Conservation (phyloP, 306 rosid genomes). For the Acmispon strigosus region DNA sequence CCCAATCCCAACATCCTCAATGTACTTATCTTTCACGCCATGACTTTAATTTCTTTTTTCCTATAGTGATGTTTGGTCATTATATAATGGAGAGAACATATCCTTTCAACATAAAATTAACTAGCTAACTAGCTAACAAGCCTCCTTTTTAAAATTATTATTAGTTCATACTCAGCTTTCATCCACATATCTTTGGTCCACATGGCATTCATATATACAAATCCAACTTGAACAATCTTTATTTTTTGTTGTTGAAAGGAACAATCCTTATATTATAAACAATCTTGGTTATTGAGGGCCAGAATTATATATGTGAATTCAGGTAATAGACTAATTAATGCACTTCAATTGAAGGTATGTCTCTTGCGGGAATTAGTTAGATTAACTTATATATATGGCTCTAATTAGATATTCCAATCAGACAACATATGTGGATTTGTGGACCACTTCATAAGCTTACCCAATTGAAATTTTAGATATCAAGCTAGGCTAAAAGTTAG, state of each 20-base stretch:
- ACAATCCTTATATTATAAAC: too few relatives aligned
- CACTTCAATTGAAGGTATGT: background rate
- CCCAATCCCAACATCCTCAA: conserved; percentile 3
- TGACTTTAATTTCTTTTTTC: background rate
- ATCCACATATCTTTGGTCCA: background rate
- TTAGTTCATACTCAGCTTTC: background rate
- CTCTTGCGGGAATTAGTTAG: conserved; percentile 4
- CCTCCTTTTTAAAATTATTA: background rate
- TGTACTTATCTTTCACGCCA: conserved; percentile 25
- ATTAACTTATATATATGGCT: too few relatives aligned
- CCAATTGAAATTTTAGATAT: background rate
- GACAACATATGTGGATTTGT: background rate
- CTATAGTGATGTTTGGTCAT: background rate
- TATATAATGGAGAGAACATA: too few relatives aligned
- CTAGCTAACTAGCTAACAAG: background rate
- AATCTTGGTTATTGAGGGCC: background rate
- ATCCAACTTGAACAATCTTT: background rate
- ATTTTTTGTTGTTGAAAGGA: too few relatives aligned
- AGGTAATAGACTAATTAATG: background rate
- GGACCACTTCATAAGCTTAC: conserved; percentile 24
- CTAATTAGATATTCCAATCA: too few relatives aligned
- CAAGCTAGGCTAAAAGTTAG: conserved; percentile 16
- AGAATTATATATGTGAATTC: background rate
- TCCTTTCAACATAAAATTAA: background rate
- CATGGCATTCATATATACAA: background rate